Conservation (phyloP, 2,329 filamentous ascomycete genomes). For the Alternaria metachromatica region DNA sequence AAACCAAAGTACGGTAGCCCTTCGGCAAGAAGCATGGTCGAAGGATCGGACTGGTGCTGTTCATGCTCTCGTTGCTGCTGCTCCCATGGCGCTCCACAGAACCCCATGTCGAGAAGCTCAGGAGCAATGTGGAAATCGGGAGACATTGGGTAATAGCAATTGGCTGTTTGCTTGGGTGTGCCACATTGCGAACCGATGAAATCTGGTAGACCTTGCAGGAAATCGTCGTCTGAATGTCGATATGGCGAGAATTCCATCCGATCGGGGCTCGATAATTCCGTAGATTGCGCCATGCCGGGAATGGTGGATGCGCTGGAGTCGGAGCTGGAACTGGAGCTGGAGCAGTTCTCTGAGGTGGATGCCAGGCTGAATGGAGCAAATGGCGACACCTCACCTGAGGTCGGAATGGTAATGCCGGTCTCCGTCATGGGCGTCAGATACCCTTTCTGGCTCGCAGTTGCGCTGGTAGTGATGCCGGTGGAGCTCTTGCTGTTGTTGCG, state of each 20-base stretch:
- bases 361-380: background rate
- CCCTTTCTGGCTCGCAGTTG: background rate
- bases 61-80: background rate
- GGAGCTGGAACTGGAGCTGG: constrained; percentile 4
- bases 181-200: background rate
- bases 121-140: constrained; percentile 5
- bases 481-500: constrained; percentile 8
- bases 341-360: background rate
- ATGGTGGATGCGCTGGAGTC: constrained; percentile 1
- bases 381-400: background rate
- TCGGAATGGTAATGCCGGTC: background rate
- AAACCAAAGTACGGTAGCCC: constrained; percentile 8
- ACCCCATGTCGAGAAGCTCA: background rate
- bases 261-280: background rate
- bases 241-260: constrained; percentile 1
- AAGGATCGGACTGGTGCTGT: background rate
- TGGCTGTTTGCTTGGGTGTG: background rate
- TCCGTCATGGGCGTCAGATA: background rate
- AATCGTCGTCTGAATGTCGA: background rate
- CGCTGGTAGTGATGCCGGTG: background rate
- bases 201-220: constrained; percentile 1
- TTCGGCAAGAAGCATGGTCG: background rate
- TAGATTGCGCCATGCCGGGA: background rate
- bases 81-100: constrained; percentile 5
- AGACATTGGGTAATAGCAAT: constrained; percentile 2